Evolutionary conservation across 805 yeast genomes (phyloP), one percentile per base, ranked within the genome.

Genomic region (Wickerhamomyces silvicola): DNA sequence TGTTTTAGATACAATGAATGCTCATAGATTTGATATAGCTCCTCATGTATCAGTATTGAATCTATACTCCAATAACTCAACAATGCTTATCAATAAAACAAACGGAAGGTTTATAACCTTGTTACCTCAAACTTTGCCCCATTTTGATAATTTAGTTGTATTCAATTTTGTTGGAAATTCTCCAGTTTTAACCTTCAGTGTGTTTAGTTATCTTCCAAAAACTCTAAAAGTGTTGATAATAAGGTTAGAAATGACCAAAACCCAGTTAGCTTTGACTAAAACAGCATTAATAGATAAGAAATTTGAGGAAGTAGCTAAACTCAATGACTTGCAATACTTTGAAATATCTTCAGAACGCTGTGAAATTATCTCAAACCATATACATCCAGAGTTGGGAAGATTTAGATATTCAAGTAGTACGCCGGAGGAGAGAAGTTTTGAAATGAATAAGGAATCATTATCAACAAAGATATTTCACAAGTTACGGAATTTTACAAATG

Each of bases 341-440:
- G 35, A 31, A n/a, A 7, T 39, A 7, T 24, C 29, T 10, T 37
- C 42, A 1, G 36, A 29, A 7, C 20, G 27, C 8, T 22, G 17
- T 20, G 34, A 32, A 6, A 22, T 39, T 5, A 21, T 12, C 10
- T 20, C 29, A 6, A 27, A 24, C 4, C 37, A 32, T 24, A 15
- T 32, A 3, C 46, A 42, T 26, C 45, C 45, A 16, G 43, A 38
- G 21, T 20, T 40, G 7, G 31, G 35, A 7, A 27, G 16, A 7
- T 36, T 18, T 14, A 24, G 18, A 9, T 32, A 33, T 22, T 4
- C 20, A 3, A 6, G 15, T 4, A 10, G n/a, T 3, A 23, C 23
- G 7, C 18, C 33, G n/a, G 41, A 39, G 13, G 40, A 39, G 13
- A 13, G n/a, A 5, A 13, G 35, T 12, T 20, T 26, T 7, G 12